These are phyloP conservation scores for Pittosporum tobira DNA, from an alignment of 129 eudicot genomes.

Conservation along the genomic window DNA sequence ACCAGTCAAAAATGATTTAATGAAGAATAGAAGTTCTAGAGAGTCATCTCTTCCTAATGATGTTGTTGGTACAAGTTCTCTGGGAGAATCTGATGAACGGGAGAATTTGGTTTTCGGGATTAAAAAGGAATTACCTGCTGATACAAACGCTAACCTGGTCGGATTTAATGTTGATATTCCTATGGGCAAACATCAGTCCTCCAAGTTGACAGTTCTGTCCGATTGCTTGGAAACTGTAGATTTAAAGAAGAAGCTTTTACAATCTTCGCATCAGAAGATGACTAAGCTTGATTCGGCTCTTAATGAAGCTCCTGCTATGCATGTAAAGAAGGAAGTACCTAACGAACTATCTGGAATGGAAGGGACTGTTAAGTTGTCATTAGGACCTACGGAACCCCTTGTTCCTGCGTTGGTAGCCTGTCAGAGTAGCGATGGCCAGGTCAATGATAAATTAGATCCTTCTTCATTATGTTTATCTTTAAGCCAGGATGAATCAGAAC, in stretches of 20 bases:
- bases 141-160: not conserved
- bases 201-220: not conserved
- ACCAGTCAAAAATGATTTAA: constrained; percentile 10
- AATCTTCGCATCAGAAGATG: constrained; percentile 6
- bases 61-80: constrained; percentile 5
- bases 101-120: constrained; percentile 6
- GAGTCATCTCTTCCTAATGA: constrained; percentile 11
- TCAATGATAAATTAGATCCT: constrained; percentile 19
- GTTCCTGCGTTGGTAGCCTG: constrained; percentile 7
- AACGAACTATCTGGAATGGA: constrained; percentile 3
- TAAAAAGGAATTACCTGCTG: constrained; percentile 17
- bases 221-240: constrained; percentile 10
- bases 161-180: constrained; percentile 1
- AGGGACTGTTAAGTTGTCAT: constrained; percentile 16
- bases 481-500: constrained; percentile 7
- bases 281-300: constrained; percentile 5
- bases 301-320: constrained; percentile 3
- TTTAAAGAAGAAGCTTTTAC: constrained; percentile 3
- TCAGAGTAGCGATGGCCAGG: constrained; percentile 4
- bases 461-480: constrained; percentile 23
- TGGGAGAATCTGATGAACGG: constrained; percentile 12
- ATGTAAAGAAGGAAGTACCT: constrained; percentile 18
- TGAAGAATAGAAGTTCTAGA: constrained; percentile 2
- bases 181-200: constrained; percentile 1
- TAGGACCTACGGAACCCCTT: constrained; percentile 16